Percentiles rank a stretch among this genome's conserved stretches.
phyloP scores from a whole-genome alignment of 805 yeast genomes.

The Saccharomycopsis vini region DNA sequence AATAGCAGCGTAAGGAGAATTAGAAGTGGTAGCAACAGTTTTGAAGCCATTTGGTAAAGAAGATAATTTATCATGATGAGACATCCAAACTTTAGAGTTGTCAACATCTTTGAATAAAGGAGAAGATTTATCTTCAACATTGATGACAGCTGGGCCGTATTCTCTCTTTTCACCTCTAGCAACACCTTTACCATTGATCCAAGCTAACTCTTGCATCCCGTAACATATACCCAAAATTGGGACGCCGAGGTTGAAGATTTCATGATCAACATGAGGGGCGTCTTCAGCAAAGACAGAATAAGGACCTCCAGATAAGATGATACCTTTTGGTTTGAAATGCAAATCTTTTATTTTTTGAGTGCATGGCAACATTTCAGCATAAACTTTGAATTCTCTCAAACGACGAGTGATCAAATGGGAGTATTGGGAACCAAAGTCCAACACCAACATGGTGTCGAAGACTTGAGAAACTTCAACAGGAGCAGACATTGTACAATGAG shows the following conservation, averaged over 20 bases:
- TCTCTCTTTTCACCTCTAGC: conserved; percentile 96
- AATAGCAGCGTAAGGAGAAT: conserved; percentile 95
- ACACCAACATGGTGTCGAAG: conserved; percentile 93
- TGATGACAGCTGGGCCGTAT: conserved; percentile 90
- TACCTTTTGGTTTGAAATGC: conserved; percentile 92
- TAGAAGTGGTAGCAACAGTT: conserved; percentile 81
- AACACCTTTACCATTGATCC: conserved; percentile 89
- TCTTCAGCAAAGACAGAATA: conserved; percentile 93
- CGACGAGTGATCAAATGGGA: conserved; percentile 95
- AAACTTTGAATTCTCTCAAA: conserved; percentile 93
- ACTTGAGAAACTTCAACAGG: conserved; percentile 62
- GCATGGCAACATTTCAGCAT: conserved; percentile 99
- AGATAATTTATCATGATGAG: conserved; percentile 93
- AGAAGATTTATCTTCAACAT: conserved; percentile 57
- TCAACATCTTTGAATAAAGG: conserved; percentile 82
- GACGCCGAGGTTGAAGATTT: conserved; percentile 78
- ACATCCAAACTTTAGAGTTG: conserved; percentile 98
- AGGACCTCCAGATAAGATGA: conserved; percentile 94
- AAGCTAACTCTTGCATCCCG: conserved; percentile 98
- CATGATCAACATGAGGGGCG: conserved; percentile 97
- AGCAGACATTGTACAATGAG: conserved; percentile 8
- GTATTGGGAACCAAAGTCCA: conserved; percentile 98
- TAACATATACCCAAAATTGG: conserved; percentile 97
- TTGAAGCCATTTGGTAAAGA: conserved; percentile 85
- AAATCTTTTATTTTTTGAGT: conserved; percentile 93